A percentile compares a stretch with the other conserved stretches of the same genome.
Conservation (phyloP, 1,284 basidiomycete species). For the Cystobasidiaceae sp. region DNA sequence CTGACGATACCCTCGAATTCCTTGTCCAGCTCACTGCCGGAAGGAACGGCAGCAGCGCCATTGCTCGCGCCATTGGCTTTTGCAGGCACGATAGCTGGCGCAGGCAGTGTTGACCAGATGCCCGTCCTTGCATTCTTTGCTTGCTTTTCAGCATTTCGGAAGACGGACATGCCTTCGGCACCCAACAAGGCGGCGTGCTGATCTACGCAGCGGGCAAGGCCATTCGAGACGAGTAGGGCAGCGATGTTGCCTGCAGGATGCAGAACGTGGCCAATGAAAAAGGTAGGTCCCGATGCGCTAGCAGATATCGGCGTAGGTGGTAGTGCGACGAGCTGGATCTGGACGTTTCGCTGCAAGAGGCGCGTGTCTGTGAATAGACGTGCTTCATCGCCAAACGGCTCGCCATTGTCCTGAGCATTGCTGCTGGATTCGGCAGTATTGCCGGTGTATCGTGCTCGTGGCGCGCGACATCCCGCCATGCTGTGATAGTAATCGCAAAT, state of each 20-base stretch:
- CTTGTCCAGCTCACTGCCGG: conserved; percentile 47
- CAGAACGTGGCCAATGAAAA: conserved; percentile 81
- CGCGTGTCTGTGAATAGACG: conserved; percentile 92
- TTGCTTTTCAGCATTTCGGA: conserved; percentile 73
- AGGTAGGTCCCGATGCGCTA: conserved; percentile 56
- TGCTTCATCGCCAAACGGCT: conserved; percentile 57
- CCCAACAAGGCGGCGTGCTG: conserved; percentile 94
- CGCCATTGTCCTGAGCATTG: conserved; percentile 31
- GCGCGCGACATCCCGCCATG: conserved; percentile 77
- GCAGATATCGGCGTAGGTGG: conserved; percentile 59
- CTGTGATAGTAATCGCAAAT: conserved; percentile 45
- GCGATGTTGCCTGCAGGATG: conserved; percentile 94
- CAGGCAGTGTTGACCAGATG: conserved; percentile 63
- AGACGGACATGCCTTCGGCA: conserved; percentile 71
- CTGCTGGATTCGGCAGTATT: conserved; percentile 26
- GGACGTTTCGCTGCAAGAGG: conserved; percentile 81
- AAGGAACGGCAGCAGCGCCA: conserved; percentile 30
- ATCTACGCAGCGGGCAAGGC: conserved; percentile 86
- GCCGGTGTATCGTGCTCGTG: conserved; percentile 55
- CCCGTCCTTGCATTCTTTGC: conserved; percentile 77
- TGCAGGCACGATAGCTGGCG: conserved; percentile 23
- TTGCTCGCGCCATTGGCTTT: neutral
- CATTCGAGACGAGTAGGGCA: conserved; percentile 75
- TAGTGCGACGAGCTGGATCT: conserved; percentile 78
- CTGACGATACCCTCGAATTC: conserved; percentile 76